These are phyloP conservation scores for Hypoxylon intermedium DNA, from an alignment of 495 filamentous ascomycete genomes.

Conservation along the genomic window DNA sequence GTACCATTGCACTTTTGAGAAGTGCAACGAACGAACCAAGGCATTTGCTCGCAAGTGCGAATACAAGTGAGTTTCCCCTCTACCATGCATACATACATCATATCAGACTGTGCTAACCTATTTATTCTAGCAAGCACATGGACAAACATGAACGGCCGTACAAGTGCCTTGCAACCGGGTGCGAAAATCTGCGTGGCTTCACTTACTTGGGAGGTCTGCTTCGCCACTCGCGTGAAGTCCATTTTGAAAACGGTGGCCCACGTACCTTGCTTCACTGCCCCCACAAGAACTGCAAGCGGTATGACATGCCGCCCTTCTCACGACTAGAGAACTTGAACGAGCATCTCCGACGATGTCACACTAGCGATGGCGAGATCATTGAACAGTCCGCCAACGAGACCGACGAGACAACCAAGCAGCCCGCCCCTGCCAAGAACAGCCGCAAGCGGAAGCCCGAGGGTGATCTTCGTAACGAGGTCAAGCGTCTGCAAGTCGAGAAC, in stretches of 20 bases:
- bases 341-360: slow-evolving; percentile 84
- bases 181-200: slow-evolving; percentile 87
- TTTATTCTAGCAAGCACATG: slow-evolving; percentile 80
- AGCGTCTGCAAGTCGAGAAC: slow-evolving; percentile 59
- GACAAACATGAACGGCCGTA: slow-evolving; percentile 95
- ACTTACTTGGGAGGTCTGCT: slow-evolving; percentile 90
- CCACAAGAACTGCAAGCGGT: slow-evolving; percentile 79
- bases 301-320: slow-evolving; percentile 80
- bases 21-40: slow-evolving; percentile 60
- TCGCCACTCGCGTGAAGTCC: slow-evolving; percentile 89
- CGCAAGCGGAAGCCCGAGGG: slow-evolving; percentile 58
- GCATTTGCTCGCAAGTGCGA: slow-evolving; percentile 85
- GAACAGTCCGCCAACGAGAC: slow-evolving; percentile 42
- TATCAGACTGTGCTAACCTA: slow-evolving; percentile 13
- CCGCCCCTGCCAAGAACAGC: slow-evolving; percentile 30
- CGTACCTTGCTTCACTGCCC: slow-evolving; percentile 81
- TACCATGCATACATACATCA: background rate
- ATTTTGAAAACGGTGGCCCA: slow-evolving; percentile 83
- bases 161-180: slow-evolving; percentile 75
- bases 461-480: slow-evolving; percentile 58
- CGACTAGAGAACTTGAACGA: slow-evolving; percentile 88
- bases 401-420: no score
- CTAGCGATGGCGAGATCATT: no score
- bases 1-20: no score
- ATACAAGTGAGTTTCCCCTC: slow-evolving; percentile 74